A percentile compares a stretch with the other conserved stretches of the same genome.
Conservation (phyloP, 305 asterid species). For the Petunia hybrid region DNA sequence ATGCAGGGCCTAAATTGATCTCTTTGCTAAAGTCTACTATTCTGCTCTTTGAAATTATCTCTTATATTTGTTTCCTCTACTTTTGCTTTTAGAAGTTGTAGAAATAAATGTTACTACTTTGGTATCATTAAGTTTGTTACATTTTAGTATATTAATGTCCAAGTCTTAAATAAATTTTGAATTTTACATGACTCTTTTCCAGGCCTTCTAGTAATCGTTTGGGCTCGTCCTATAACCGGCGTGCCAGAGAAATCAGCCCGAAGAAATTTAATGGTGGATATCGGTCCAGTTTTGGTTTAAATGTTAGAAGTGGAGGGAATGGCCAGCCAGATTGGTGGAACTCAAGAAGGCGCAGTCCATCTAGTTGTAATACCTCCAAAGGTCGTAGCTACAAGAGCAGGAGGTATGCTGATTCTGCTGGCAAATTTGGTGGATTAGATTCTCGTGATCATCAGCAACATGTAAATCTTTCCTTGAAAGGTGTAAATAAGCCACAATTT, state of each 20-base stretch:
- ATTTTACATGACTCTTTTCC: too few species aligned
- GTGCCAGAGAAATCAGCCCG: constrained; percentile 56
- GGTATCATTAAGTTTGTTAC: too few species aligned
- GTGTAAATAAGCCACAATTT: constrained; percentile 49
- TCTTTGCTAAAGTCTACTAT: too few species aligned
- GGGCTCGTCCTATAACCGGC: constrained; percentile 47
- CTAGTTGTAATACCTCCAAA: constrained; percentile 52
- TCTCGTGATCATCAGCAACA: constrained; percentile 55
- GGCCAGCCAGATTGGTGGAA: constrained; percentile 59
- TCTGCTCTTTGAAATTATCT: too few species aligned
- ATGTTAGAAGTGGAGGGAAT: constrained; percentile 54
- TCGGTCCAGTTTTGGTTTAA: constrained; percentile 49
- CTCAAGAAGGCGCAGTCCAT: constrained; percentile 54
- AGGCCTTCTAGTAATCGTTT: too few species aligned
- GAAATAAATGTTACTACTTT: too few species aligned
- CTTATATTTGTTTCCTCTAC: too few species aligned
- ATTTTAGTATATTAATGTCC: too few species aligned
- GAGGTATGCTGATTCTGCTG: constrained; percentile 45
- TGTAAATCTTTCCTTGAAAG: constrained; percentile 51
- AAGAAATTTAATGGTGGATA: constrained; percentile 56
- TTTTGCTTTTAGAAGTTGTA: too few species aligned
- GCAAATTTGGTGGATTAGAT: constrained; percentile 51
- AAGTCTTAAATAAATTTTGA: too few species aligned
- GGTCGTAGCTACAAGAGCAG: constrained; percentile 58
- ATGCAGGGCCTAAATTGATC: too few species aligned